These are phyloP conservation scores for Cladophialophora yegresii DNA, from an alignment of 2,329 filamentous ascomycete species.

Conservation along the genomic window DNA sequence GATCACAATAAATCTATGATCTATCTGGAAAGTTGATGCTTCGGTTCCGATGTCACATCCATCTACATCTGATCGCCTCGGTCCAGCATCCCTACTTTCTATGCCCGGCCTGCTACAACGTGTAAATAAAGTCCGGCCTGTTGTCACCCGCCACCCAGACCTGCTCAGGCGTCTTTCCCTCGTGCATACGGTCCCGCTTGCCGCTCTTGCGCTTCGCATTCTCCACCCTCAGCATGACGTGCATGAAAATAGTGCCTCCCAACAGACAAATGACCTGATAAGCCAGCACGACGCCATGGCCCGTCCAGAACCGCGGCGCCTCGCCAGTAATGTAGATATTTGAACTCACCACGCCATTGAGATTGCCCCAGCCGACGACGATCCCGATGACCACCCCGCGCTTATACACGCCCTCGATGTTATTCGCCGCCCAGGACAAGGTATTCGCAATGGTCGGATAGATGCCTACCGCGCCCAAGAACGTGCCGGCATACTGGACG, in stretches of 20 bases:
- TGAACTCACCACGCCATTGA: constrained; percentile 74
- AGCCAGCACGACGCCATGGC: constrained; percentile 72
- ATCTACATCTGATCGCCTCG: not conserved
- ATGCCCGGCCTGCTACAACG: not conserved
- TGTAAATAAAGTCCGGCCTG: constrained; percentile 18
- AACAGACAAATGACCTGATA: constrained; percentile 71
- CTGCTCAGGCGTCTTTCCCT: constrained; percentile 19
- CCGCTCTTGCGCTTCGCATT: constrained; percentile 23
- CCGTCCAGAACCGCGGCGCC: constrained; percentile 66
- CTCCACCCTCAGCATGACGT: constrained; percentile 27
- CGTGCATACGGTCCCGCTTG: constrained; percentile 24
- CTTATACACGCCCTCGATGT: constrained; percentile 85
- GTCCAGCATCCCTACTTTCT: not conserved
- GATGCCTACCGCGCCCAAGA: constrained; percentile 81
- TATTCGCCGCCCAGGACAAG: constrained; percentile 87
- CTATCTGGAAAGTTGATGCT: not conserved
- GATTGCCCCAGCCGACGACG: constrained; percentile 88
- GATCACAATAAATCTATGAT: not conserved
- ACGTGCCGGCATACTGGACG: constrained; percentile 62
- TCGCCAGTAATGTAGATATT: constrained; percentile 70
- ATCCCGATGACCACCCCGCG: constrained; percentile 82
- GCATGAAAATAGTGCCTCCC: constrained; percentile 52
- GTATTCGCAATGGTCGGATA: constrained; percentile 86
- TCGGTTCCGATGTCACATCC: not conserved
- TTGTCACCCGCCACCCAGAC: constrained; percentile 27